Conservation (phyloP, 1,139 yeast species). For the Blastobotrys niveus region DNA sequence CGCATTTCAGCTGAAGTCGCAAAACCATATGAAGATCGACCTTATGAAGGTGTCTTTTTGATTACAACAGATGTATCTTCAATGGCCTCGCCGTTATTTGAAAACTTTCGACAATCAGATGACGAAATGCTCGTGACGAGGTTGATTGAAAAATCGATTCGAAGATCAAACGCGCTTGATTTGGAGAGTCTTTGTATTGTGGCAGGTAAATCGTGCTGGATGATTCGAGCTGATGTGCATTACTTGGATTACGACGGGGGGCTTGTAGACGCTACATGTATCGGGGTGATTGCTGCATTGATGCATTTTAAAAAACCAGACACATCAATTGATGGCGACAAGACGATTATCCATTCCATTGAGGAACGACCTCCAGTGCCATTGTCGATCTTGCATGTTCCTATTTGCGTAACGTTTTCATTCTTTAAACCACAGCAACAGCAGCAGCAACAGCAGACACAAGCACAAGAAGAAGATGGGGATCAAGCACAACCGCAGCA, state of each 20-base stretch:
- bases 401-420: slow-evolving; percentile 85
- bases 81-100: slow-evolving; percentile 83
- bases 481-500: no score
- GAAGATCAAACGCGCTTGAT: slow-evolving; percentile 86
- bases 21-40: slow-evolving; percentile 83
- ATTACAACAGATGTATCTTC: slow-evolving; percentile 84
- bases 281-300: slow-evolving; percentile 83
- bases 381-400: slow-evolving; percentile 78
- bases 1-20: slow-evolving; percentile 76
- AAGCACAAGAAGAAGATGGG: slow-evolving; percentile 15
- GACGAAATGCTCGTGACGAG: slow-evolving; percentile 77
- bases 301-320: slow-evolving; percentile 83
- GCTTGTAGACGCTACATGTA: slow-evolving; percentile 80
- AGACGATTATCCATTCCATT: slow-evolving; percentile 61
- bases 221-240: slow-evolving; percentile 81
- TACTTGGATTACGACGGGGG: slow-evolving; percentile 89
- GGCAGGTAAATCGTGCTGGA: slow-evolving; percentile 91
- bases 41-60: slow-evolving; percentile 84
- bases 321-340: slow-evolving; percentile 65
- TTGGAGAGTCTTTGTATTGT: slow-evolving; percentile 83
- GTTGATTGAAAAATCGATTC: slow-evolving; percentile 81
- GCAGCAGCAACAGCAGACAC: no score
- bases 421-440: slow-evolving; percentile 48
- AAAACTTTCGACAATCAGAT: slow-evolving; percentile 61
- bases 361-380: slow-evolving; percentile 85